Percentiles rank a stretch among this genome's conserved stretches.
These are phyloP conservation scores for Emericellopsis atlantica DNA, from an alignment of 2,329 filamentous ascomycete species.

Conservation along the genomic window DNA sequence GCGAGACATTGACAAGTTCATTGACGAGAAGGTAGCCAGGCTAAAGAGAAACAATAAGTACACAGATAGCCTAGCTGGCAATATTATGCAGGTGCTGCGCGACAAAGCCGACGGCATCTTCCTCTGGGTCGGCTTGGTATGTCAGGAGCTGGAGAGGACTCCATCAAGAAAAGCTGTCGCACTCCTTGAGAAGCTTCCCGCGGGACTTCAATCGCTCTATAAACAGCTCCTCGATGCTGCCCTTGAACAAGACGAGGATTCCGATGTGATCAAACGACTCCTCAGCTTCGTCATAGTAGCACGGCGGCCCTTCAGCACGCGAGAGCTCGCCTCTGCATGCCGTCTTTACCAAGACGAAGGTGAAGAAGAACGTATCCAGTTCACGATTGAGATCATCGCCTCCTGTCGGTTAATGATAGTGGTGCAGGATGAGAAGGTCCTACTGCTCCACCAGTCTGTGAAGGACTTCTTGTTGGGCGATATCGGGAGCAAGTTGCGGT, in stretches of 20 bases:
- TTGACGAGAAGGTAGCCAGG: no score
- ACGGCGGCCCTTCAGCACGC: constrained; percentile 4
- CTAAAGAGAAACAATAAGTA: no score
- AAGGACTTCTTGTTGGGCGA: no score
- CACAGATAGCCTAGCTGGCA: constrained; percentile 1
- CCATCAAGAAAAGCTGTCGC: constrained; percentile 9
- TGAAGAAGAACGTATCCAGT: constrained; percentile 4
- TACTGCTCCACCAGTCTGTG: no score
- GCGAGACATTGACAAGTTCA: no score
- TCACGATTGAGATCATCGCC: constrained; percentile 4
- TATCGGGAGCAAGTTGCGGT: no score
- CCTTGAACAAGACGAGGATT: background rate
- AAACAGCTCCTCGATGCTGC: constrained; percentile 4
- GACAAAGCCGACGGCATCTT: constrained; percentile 10
- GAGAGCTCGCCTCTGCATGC: constrained; percentile 7
- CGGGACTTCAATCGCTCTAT: constrained; percentile 7
- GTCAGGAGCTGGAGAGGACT: constrained; percentile 7
- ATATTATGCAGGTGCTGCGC: constrained; percentile 7
- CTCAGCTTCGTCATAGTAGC: constrained; percentile 4
- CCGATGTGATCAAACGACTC: constrained; percentile 2
- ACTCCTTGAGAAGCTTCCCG: constrained; percentile 8
- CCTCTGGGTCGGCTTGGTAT: constrained; percentile 11
- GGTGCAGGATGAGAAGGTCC: constrained; percentile 1
- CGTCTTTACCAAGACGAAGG: constrained; percentile 5
- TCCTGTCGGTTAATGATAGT: constrained; percentile 5